Evolutionary conservation across 179 eudicot species (phyloP), one percentile per base, ranked within the genome.

Genomic region (Vitellaria paradoxa): DNA sequence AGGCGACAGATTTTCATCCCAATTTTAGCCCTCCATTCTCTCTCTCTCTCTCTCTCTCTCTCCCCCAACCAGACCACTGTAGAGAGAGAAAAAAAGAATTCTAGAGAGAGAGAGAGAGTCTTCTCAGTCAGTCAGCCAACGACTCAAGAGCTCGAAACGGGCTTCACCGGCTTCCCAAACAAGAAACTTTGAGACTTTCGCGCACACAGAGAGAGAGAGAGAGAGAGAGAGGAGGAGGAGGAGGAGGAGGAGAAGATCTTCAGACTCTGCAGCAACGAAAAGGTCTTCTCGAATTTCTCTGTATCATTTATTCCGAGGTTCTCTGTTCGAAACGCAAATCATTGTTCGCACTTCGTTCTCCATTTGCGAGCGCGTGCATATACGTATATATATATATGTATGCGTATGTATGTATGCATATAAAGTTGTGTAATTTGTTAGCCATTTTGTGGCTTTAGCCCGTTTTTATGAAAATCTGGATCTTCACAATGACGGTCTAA

Each of bases 61-160:
- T 6, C 61, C 9, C 14, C 1, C 3, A 7, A 8, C 12, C 55
- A 7, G 5, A 50, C 55, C 12, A 1, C 11, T 50, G 12, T 7
- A 50, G 50, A 26, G 69, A 63, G 77, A 49, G 70, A 65, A 62
- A n/a, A n/a, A n/a, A n/a, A n/a, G n/a, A n/a, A n/a, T n/a, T n/a
- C n/a, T n/a, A n/a, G n/a, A 64, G 62, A 50, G 50, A 26, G 69
- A 63, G 77, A 49, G 70, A 65, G 62, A 26, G 62, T 49, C 15
- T 15, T 8, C 7, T 46, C 9, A 0, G 47, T 46, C n/a, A 47
- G 55, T 61, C 37, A 59, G 65, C 53, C 2, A 23, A 53, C 20
- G 74, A 71, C 13, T 26, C 21, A 49, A 17, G 47, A 26, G 45
- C 24, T 71, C 47, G 40, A 69, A 24, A 24, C 23, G 72, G 72